phyloP scores from a whole-genome alignment of 192 early-diverging fungal genomes.

The Linnemannia elongata region DNA sequence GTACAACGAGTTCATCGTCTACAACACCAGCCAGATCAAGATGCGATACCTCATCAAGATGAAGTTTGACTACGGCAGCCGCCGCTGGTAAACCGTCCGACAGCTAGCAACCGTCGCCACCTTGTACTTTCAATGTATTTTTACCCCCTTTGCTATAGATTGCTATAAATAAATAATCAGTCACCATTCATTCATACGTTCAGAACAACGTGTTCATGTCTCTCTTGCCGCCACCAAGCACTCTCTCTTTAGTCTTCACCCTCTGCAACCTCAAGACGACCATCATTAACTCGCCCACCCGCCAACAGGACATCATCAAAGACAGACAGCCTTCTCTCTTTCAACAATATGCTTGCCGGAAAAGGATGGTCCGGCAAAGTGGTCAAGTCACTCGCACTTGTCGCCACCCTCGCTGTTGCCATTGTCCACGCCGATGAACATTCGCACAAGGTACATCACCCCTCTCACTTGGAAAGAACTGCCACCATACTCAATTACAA shows the following conservation, averaged over 20 bases:
- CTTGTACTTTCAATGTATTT: not conserved
- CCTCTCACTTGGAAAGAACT: not conserved
- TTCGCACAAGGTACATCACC: slow-evolving; percentile 57
- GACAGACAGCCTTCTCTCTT: not conserved
- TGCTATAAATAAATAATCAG: not conserved
- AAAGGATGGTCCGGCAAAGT: slow-evolving; percentile 32
- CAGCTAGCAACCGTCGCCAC: not conserved
- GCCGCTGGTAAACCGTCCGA: not conserved
- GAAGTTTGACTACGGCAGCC: slow-evolving; percentile 47
- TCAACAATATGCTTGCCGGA: slow-evolving; percentile 11
- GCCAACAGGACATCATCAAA: not conserved
- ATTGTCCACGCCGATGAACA: slow-evolving; percentile 62
- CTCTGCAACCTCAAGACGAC: not conserved
- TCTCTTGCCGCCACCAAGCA: not conserved
- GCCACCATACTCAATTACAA: not conserved
- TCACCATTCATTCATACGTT: not conserved
- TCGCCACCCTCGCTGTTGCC: slow-evolving; percentile 10
- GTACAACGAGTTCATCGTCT: slow-evolving; percentile 88
- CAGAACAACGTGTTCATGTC: not conserved
- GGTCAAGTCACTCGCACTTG: slow-evolving; percentile 10
- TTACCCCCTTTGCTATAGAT: not conserved
- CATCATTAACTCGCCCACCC: not conserved
- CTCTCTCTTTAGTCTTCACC: not conserved
- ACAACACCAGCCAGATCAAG: slow-evolving; percentile 76
- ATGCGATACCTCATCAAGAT: slow-evolving; percentile 74